Conservation (phyloP, 2,329 filamentous ascomycete species). For the Colletotrichum karsti region DNA sequence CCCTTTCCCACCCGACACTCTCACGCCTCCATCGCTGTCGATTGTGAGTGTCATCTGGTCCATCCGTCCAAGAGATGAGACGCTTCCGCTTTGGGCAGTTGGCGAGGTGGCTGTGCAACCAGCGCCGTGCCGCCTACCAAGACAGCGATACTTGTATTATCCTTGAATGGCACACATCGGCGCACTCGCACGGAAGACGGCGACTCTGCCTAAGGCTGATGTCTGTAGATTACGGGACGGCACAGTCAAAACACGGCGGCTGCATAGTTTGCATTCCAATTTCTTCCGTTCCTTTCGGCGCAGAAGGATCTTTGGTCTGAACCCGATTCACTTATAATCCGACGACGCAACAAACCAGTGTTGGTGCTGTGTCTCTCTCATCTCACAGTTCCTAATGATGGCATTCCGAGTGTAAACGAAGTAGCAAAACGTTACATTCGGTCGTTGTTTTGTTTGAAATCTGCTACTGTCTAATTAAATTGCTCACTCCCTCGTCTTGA, state of each 20-base stretch:
- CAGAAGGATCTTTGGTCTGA: background rate
- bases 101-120: conserved; percentile 9
- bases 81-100: conserved; percentile 16
- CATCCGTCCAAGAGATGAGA: conserved; percentile 5
- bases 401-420: background rate
- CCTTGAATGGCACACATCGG: background rate
- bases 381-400: background rate
- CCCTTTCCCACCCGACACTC: background rate
- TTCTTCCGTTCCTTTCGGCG: background rate
- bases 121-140: conserved; percentile 5
- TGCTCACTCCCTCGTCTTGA: conserved; percentile 9
- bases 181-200: background rate
- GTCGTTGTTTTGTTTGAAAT: conserved; percentile 15
- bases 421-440: conserved; percentile 8
- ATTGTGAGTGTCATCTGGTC: background rate
- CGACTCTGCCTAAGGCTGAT: conserved; percentile 7
- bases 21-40: background rate
- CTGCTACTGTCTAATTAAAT: background rate
- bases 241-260: background rate
- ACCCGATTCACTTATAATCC: background rate
- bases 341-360: background rate
- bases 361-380: background rate
- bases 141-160: background rate
- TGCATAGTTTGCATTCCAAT: background rate
- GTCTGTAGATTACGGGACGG: background rate